A percentile compares a stretch with the other conserved stretches of the same genome.
phyloP scores from a whole-genome alignment of 2,329 filamentous ascomycete genomes.

The Fusarium subtropicale region DNA sequence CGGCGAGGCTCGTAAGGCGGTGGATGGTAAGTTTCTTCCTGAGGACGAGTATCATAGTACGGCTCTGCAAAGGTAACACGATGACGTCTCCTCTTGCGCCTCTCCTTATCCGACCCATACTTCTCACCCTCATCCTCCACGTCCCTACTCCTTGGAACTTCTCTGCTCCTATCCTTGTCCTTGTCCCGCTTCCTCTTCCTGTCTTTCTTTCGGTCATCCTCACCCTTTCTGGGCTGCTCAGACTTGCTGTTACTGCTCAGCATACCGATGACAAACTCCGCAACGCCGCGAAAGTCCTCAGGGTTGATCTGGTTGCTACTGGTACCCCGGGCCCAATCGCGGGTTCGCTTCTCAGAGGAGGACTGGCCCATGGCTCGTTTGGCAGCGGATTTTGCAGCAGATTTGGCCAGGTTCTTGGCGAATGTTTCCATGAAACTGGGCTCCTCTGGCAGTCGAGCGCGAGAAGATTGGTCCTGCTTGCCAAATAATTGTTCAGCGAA shows the following conservation, averaged over 20 bases:
- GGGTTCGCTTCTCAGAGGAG: slow-evolving; percentile 24
- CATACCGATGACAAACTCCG: slow-evolving; percentile 44
- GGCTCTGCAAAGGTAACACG: slow-evolving; percentile 45
- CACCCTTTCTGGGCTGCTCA: slow-evolving; percentile 17
- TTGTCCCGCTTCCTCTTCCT: slow-evolving; percentile 38
- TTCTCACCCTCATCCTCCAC: slow-evolving; percentile 22
- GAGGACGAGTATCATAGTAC: slow-evolving; percentile 25
- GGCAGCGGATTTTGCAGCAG: slow-evolving; percentile 43
- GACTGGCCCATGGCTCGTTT: slow-evolving; percentile 40
- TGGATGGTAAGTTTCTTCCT: slow-evolving; percentile 30
- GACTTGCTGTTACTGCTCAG: slow-evolving; percentile 22
- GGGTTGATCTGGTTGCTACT: slow-evolving; percentile 32
- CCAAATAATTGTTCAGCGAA: slow-evolving; percentile 44
- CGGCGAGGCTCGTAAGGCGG: slow-evolving; percentile 16
- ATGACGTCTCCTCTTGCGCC: slow-evolving; percentile 36
- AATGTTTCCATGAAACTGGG: slow-evolving; percentile 43
- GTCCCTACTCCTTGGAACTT: slow-evolving; percentile 15
- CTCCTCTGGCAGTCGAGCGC: slow-evolving; percentile 24
- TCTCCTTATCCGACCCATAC: slow-evolving; percentile 36
- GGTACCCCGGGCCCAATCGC: slow-evolving; percentile 12
- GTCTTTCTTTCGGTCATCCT: slow-evolving; percentile 26
- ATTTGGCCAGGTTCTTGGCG: slow-evolving; percentile 43
- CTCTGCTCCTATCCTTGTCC: slow-evolving; percentile 24
- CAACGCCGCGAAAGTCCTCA: slow-evolving; percentile 41
- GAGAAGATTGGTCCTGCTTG: slow-evolving; percentile 26